phyloP scores from a whole-genome alignment of 768 basidiomycete species.

The Wakefieldia striispora region DNA sequence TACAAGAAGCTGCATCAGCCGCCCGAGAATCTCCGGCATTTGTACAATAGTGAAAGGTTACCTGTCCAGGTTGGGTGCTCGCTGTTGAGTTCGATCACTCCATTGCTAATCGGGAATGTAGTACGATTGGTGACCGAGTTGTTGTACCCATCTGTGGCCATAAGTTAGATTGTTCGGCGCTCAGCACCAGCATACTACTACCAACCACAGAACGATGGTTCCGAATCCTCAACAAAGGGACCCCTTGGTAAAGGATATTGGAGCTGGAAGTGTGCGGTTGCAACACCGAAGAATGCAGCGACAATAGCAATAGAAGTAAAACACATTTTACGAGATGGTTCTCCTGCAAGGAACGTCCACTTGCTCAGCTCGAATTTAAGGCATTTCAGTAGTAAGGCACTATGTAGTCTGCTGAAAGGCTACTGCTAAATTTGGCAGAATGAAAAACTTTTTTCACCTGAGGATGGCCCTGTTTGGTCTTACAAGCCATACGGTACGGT shows the following conservation, averaged over 20 bases:
- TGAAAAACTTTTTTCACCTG: no score
- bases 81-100: conserved; percentile 53
- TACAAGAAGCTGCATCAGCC: conserved; percentile 1
- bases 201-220: conserved; percentile 68
- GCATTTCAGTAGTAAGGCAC: no score
- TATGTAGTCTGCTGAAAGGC: no score
- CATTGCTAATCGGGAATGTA: conserved; percentile 64
- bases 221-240: conserved; percentile 55
- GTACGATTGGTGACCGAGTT: conserved; percentile 54
- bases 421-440: no score
- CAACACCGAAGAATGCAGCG: conserved; percentile 39
- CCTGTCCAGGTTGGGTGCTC: no score
- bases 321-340: conserved; percentile 28
- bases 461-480: no score
- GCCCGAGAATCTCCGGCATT: no score
- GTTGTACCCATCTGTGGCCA: conserved; percentile 58
- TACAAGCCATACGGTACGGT: no score
- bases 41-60: no score
- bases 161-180: not conserved
- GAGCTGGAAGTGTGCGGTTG: conserved; percentile 76
- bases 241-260: conserved; percentile 76
- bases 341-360: no score
- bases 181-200: conserved; percentile 16
- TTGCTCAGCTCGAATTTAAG: no score
- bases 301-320: conserved; percentile 36